These are phyloP conservation scores for Diaporthe sp. DNA, from an alignment of 2,329 filamentous ascomycete genomes.

Conservation along the genomic window DNA sequence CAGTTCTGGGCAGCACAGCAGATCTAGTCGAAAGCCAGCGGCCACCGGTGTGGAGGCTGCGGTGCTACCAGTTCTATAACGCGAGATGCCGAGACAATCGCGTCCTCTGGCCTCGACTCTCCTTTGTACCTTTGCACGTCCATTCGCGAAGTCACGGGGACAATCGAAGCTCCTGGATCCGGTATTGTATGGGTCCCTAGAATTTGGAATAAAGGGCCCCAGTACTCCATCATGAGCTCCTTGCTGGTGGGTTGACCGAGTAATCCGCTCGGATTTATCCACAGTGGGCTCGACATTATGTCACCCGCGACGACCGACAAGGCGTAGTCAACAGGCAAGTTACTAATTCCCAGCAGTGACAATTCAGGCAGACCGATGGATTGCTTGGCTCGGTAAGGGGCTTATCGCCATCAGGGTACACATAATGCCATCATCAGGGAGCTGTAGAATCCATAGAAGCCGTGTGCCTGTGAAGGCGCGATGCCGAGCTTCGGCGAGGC, in stretches of 20 bases:
- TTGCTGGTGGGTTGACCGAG: background rate
- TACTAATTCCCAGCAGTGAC: background rate
- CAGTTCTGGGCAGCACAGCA: background rate
- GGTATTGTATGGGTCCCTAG: background rate
- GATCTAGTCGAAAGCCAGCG: background rate
- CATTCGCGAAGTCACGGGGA: slow-evolving; percentile 17
- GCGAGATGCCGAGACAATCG: background rate
- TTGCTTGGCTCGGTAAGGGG: background rate
- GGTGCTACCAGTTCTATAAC: too few relatives aligned
- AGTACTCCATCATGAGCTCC: background rate
- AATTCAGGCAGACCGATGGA: background rate
- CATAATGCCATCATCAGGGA: background rate
- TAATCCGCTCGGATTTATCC: slow-evolving; percentile 12
- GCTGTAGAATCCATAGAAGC: background rate
- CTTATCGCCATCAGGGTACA: slow-evolving; percentile 12
- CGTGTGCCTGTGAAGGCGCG: background rate
- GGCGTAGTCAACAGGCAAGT: background rate
- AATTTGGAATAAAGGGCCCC: slow-evolving; percentile 1
- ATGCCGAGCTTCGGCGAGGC: slow-evolving; percentile 20
- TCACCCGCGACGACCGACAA: background rate
- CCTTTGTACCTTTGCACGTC: background rate
- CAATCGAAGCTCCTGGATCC: background rate
- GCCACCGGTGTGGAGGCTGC: background rate
- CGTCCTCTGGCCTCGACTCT: background rate
- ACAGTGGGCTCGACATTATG: background rate